Evolutionary conservation across 169 alveolate genomes (phyloP), one percentile per base, ranked within the genome.

Genomic region (Plasmodium reichenowi): DNA sequence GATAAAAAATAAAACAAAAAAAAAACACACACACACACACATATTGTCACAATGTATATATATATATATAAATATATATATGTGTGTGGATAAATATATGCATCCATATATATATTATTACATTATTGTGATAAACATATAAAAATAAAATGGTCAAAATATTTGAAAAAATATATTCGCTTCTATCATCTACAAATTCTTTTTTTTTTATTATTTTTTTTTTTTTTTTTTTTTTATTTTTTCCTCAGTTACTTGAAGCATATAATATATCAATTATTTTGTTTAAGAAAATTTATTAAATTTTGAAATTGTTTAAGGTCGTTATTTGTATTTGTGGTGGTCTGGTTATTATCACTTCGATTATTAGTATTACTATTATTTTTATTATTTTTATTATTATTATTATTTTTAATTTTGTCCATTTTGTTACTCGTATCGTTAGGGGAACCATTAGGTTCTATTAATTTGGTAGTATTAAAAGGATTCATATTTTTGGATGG

Each of bases 241-340:
- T 56, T n/a, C 22, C 29, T 7, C 13, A 32, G 32, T 68, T 24
- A n/a, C 32, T 17, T 56, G 85, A 50, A 2, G 85, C 7, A 4
- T 32, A 32, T 32, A 32, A 32, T 32, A 32, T 32, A 32, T 32
- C 45, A 32, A 32, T 32, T 32, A 66, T 83, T 83, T 72, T 56
- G 59, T 68, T 70, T 83, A 26, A 83, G 68, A 17, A 83, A 83
- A 43, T 83, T 83, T 10, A 83, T 72, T 12, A 83, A 70, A 68
- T 71, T 32, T 22, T 83, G 91, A 13, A 83, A 83, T 73, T 67
- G 91, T 43, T 52, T 43, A 26, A 83, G 29, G 50, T 83, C 91
- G 2, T 67, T 60, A 13, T 71, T 58, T 45, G 52, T 48, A 24
- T 2, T 29, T 17, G 66, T 15, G 2, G 9, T 2, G 26, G 54